These are phyloP conservation scores for Nymphaea colorata DNA, from an alignment of 164 flowering plant species.

Conservation along the genomic window DNA sequence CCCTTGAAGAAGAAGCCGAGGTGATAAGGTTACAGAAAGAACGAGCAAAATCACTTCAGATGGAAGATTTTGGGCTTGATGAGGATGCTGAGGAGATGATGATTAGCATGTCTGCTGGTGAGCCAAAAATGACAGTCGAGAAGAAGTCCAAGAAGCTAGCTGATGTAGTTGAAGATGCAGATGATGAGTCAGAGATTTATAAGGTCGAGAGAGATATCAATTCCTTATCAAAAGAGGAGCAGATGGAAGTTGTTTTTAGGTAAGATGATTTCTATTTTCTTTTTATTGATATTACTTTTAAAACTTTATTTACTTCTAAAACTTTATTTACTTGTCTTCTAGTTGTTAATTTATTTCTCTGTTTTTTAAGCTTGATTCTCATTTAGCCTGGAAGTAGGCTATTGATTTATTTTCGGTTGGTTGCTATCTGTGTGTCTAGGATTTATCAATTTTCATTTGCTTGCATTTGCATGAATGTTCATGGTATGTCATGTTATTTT, in stretches of 20 bases:
- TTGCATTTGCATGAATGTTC: no score
- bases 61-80: slow-evolving; percentile 53
- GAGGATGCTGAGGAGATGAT: slow-evolving; percentile 31
- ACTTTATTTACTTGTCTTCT: no score
- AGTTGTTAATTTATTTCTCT: no score
- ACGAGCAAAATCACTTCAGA: slow-evolving; percentile 29
- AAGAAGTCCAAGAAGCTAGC: slow-evolving; percentile 22
- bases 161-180: slow-evolving; percentile 16
- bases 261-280: slow-evolving; percentile 7
- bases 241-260: slow-evolving; percentile 79
- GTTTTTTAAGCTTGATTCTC: no score
- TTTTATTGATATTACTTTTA: background rate
- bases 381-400: no score
- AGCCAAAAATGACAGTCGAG: slow-evolving; percentile 3
- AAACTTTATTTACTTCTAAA: background rate
- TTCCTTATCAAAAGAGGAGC: slow-evolving; percentile 71
- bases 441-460: no score
- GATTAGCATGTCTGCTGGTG: no score
- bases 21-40: slow-evolving; percentile 42
- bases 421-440: no score
- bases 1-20: slow-evolving; percentile 60
- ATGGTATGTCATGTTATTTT: no score
- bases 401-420: no score
- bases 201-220: slow-evolving; percentile 56
- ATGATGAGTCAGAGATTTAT: slow-evolving; percentile 28